Evolutionary conservation across 768 basidiomycete genomes (phyloP).

Genomic region (Melanogaster broomeanus): DNA sequence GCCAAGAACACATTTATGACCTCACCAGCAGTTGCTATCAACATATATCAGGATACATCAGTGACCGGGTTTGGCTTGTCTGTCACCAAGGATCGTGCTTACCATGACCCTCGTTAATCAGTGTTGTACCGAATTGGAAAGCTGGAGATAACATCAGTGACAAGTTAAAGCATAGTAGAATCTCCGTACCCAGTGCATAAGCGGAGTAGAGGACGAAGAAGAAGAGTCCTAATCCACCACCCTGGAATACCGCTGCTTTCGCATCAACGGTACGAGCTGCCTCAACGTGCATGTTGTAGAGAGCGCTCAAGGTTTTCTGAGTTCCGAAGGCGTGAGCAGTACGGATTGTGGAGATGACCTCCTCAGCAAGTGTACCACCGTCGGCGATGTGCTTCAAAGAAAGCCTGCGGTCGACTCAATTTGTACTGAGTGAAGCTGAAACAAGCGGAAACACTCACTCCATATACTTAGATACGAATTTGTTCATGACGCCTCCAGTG

Average conservation of each 20-base stretch:
- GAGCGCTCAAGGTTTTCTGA: constrained; percentile 56
- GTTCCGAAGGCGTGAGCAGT: constrained; percentile 92
- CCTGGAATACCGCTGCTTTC: constrained; percentile 62
- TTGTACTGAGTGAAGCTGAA: background rate
- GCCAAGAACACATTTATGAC: constrained; percentile 86
- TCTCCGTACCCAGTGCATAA: constrained; percentile 63
- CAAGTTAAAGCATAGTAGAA: background rate
- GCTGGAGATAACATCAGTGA: constrained; percentile 43
- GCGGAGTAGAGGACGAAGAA: constrained; percentile 82
- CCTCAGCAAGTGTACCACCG: constrained; percentile 85
- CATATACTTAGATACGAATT: constrained; percentile 60
- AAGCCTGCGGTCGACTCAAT: constrained; percentile 38
- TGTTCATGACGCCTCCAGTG: constrained; percentile 73
- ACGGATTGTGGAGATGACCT: constrained; percentile 89
- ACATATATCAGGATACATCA: too few species aligned
- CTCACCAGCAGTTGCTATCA: constrained; percentile 59
- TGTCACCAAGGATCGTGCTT: constrained; percentile 11
- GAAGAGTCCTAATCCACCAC: constrained; percentile 66
- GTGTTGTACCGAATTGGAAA: constrained; percentile 87
- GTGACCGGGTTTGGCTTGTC: background rate
- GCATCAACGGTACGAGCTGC: constrained; percentile 53
- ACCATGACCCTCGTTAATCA: constrained; percentile 66
- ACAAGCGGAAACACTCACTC: constrained; percentile 48
- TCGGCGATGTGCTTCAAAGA: constrained; percentile 77
- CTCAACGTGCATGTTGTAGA: constrained; percentile 68